Evolutionary conservation across 768 basidiomycete species (phyloP), one percentile per base, ranked within the genome.

Genomic region (Clitopilus hobsonii): DNA sequence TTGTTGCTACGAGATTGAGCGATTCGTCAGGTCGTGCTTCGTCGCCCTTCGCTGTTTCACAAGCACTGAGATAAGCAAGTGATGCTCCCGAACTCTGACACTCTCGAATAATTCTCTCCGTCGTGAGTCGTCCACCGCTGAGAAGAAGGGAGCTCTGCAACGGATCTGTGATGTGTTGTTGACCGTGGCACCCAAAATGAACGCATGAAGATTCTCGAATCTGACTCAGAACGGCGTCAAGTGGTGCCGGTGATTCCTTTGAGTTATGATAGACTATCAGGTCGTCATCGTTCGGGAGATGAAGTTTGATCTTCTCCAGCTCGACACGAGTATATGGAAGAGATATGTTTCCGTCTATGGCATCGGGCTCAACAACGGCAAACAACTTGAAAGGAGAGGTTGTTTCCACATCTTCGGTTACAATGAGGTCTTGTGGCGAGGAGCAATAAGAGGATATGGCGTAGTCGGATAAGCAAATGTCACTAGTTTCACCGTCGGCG

Each of bases 361-460:
- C 32, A 11, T 36, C 10, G n/a, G 32, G 32, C 32, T 36, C 32
- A 10, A 36, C n/a, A 36, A 36, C n/a, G 13, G 32, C 32, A 14
- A n/a, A 14, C 32, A 36, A 14, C 8, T 36, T 36, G 32, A 36
- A 36, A n/a, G 4, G 13, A 4, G 32, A 10, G n/a, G 32, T 4
- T 11, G n/a, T 36, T n/a, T 36, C 4, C n/a, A n/a, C 13, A 14
- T 10, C 13, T 14, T 3, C 13, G 8, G 13, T 11, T 3, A n/a
- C n/a, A n/a, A 36, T 4, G 3, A 36, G 32, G 8, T 36, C 32
- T 11, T 36, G 32, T 36, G 32, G 32, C 6, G 65, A 62, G 58
- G 61, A 59, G 2, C 57, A 60, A 29, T 62, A 64, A 3, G 62
- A 63, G 8, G 63, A 59, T 29, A 57, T 56, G 2, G 56, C 58